Conservation (phyloP, 495 filamentous ascomycete species). For the Physcia stellaris region DNA sequence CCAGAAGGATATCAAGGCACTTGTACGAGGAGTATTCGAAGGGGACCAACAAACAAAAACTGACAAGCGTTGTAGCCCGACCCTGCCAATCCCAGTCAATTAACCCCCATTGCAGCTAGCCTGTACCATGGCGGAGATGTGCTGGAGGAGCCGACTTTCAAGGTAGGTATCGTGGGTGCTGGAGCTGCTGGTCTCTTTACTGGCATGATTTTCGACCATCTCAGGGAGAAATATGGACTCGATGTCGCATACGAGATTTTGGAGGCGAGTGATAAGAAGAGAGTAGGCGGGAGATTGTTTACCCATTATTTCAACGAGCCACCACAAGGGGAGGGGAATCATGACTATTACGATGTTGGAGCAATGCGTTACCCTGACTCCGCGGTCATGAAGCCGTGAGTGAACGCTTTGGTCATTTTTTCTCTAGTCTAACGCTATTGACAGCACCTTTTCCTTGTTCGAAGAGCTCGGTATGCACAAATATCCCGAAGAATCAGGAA, state of each 20-base stretch:
- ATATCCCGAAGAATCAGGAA: conserved; percentile 6
- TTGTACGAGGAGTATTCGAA: not conserved
- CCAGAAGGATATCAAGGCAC: not conserved
- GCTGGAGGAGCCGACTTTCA: conserved; percentile 2
- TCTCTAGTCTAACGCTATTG: not conserved
- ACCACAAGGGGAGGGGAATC: conserved; percentile 5
- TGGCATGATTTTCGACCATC: conserved; percentile 22
- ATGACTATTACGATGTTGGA: conserved; percentile 31
- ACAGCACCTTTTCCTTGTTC: conserved; percentile 15
- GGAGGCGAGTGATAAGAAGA: conserved; percentile 13
- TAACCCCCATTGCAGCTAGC: not conserved
- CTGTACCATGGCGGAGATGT: not conserved
- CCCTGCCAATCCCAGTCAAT: not conserved
- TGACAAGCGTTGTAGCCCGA: not conserved
- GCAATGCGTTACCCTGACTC: conserved; percentile 28
- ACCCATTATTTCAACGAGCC: conserved; percentile 8
- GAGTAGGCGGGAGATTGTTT: conserved; percentile 4
- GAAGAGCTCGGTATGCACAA: conserved; percentile 1
- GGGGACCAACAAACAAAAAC: not conserved
- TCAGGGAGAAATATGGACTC: conserved; percentile 9
- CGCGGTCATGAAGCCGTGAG: conserved; percentile 13
- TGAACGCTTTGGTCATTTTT: not conserved
- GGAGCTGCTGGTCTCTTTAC: conserved; percentile 25
- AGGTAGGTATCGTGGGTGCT: conserved; percentile 27
- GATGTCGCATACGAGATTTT: conserved; percentile 20